phyloP scores from a whole-genome alignment of 2,329 filamentous ascomycete species.

The Pseudopithomyces maydicus region DNA sequence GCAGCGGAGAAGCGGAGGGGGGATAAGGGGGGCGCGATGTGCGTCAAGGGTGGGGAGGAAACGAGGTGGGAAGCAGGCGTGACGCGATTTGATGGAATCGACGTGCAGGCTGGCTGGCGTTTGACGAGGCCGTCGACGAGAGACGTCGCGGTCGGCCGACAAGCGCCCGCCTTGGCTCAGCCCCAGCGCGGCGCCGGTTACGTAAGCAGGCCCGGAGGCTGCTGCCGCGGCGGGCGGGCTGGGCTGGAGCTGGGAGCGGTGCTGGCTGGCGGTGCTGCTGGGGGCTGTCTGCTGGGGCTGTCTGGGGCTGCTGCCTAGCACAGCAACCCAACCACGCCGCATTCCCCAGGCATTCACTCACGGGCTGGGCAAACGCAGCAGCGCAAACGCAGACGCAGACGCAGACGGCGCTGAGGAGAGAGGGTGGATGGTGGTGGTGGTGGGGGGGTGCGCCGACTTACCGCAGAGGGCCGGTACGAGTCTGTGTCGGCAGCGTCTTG shows the following conservation, averaged over 20 bases:
- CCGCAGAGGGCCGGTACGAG: slow-evolving; percentile 33
- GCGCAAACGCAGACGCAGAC: background rate
- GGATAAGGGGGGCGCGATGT: background rate
- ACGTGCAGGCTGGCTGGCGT: slow-evolving; percentile 21
- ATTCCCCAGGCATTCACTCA: background rate
- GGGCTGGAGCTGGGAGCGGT: too few relatives aligned
- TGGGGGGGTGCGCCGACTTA: slow-evolving; percentile 29
- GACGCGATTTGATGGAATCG: slow-evolving; percentile 29
- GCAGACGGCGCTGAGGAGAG: background rate
- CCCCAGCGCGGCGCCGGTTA: slow-evolving; percentile 1
- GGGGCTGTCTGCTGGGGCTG: too few relatives aligned
- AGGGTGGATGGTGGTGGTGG: too few relatives aligned
- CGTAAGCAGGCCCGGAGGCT: slow-evolving; percentile 6
- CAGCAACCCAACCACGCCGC: slow-evolving; percentile 3
- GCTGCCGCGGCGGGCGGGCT: slow-evolving; percentile 10
- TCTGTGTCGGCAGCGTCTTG: slow-evolving; percentile 30
- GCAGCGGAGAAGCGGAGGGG: slow-evolving; percentile 6
- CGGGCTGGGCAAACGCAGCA: background rate
- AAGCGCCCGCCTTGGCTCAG: slow-evolving; percentile 3
- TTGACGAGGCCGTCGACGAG: slow-evolving; percentile 21
- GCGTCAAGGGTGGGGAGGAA: slow-evolving; percentile 18
- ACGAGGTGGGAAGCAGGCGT: slow-evolving; percentile 17
- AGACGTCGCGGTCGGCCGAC: slow-evolving; percentile 19
- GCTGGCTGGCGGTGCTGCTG: too few relatives aligned
- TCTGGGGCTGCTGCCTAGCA: background rate